Base-by-base conservation (phyloP, 2,329 filamentous ascomycete genomes). In the Fusarium albidum region DNA sequence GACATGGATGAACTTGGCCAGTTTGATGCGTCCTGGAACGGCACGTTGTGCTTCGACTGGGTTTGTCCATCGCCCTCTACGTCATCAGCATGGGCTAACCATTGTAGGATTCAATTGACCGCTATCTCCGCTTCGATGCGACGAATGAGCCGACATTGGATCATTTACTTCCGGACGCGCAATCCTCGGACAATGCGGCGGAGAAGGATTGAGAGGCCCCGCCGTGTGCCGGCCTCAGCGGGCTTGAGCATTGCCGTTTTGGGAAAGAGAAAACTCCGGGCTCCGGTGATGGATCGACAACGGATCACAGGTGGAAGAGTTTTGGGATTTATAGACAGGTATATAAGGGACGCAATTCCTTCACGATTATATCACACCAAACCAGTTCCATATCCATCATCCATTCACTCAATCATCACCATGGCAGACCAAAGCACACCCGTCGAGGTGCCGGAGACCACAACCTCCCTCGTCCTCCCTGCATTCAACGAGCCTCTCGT, bases 401-500 rank as follows among this genome's bases (percentile, higher is more conserved):
- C 9, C 7, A 46, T 21, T 9, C 25, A 5, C 12, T n/a, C 21
- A 26, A 38, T n/a, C n/a, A n/a, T n/a, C n/a, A 40, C 5, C 11
- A 55, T 60, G 57, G 17, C 26, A 9, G 17, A 31, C 9, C n/a
- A 15, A 3, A 37, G 14, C 13, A 27, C n/a, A 21, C 21, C 21
- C 5, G 21, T 21, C 21, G 21, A 21, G 21, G 3, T 21, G 25
- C 43, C 56, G 0, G 26, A 52, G 7, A 33, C 10, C 6, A 41
- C 55, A 1, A 50, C 32, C 2, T 51, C 46, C 0, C 59, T 63
- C 13, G 18, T 63, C 2, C 55, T 63, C 3, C 27, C 57, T 3
- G 31, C 43, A 2, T 61, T 63, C 28, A 55, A 63, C 7, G 26
- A 62, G 10, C 28, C 35, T 3, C 56, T 63, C 0, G 17, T 33